Base-by-base conservation (phyloP, 352 stramenopile species). In the Pythium biforme region DNA sequence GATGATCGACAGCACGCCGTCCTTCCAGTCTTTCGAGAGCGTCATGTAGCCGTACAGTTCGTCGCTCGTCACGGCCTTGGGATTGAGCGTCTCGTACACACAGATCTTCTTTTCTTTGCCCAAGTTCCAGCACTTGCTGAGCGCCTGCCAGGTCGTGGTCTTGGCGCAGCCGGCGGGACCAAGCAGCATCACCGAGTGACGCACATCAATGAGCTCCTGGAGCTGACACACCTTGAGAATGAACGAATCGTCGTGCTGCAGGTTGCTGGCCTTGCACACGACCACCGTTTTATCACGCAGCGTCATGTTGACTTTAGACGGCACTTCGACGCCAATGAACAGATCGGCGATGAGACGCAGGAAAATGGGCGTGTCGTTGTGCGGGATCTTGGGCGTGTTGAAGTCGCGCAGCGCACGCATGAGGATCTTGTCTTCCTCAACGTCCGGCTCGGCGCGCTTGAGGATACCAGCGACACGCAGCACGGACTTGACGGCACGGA, bases 31-130 rank as follows among this genome's bases (percentile, higher is more conserved):
- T 33, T 95, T 95, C 17, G 86, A 94, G 6, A 96, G 73, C 17
- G 86, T 96, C 86, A 96, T 96, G 73, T 95, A 96, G 4, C 86
- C 94, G 65, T 98, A 98, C n/a, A 98, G 68, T 57, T 98, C 92
- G 46, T 97, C 90, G 1, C 86, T 93, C 3, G 88, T 95, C 48
- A 96, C 84, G 1, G 88, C 83, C 59, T 96, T 96, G 0, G 88
- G 88, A 31, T 96, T 96, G 9, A 96, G 64, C 7, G 87, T 96
- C 74, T 96, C 87, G 49, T 95, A 96, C 40, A 96, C 85, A 40
- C 86, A 94, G 9, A 90, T 84, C 59, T 94, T 94, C 69, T 95
- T 95, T 29, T 94, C 87, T 29, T 95, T 92, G 19, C 80, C 84
- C 3, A 95, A 54, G 51, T 95, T 95, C 85, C 84, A 94, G 69